Percentiles rank a stretch among this genome's conserved stretches.
These are phyloP conservation scores for Ceratocystis lukuohia DNA, from an alignment of 2,329 filamentous ascomycete species.

Conservation along the genomic window DNA sequence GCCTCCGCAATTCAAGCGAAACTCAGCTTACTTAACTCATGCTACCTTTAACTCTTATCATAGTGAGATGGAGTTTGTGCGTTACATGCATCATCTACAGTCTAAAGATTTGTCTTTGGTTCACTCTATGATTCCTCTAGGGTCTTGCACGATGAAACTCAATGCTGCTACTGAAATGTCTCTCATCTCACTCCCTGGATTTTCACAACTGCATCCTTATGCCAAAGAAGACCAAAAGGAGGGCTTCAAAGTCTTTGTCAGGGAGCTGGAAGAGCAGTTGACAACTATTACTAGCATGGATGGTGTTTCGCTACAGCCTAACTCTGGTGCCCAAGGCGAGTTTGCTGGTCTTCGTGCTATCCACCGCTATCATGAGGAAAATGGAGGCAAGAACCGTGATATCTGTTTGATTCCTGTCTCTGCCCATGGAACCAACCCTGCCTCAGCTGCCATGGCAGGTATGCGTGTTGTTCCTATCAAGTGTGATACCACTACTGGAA, in stretches of 20 bases:
- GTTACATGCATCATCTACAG: constrained; percentile 85
- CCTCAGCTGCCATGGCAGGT: constrained; percentile 87
- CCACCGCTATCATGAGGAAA: constrained; percentile 64
- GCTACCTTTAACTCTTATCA: constrained; percentile 91
- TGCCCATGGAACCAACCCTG: constrained; percentile 90
- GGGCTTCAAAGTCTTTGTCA: constrained; percentile 59
- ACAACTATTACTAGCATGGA: constrained; percentile 79
- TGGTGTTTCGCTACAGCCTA: constrained; percentile 79
- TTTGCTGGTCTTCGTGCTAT: constrained; percentile 84
- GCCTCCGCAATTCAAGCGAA: constrained; percentile 51
- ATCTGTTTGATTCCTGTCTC: constrained; percentile 92
- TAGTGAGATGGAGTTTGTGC: constrained; percentile 84
- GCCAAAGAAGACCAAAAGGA: constrained; percentile 47
- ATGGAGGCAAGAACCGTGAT: constrained; percentile 58
- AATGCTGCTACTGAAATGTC: constrained; percentile 92
- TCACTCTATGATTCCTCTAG: constrained; percentile 94
- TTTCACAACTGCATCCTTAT: constrained; percentile 72
- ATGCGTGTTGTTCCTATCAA: constrained; percentile 91
- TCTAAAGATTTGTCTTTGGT: constrained; percentile 89
- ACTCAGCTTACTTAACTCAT: constrained; percentile 67
- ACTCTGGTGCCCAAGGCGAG: constrained; percentile 91
- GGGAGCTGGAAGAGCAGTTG: constrained; percentile 61
- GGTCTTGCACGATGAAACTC: constrained; percentile 97
- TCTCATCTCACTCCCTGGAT: constrained; percentile 62
- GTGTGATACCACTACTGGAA: constrained; percentile 75